Evolutionary conservation across 805 yeast species (phyloP).

Genomic region (Candida adriatica): DNA sequence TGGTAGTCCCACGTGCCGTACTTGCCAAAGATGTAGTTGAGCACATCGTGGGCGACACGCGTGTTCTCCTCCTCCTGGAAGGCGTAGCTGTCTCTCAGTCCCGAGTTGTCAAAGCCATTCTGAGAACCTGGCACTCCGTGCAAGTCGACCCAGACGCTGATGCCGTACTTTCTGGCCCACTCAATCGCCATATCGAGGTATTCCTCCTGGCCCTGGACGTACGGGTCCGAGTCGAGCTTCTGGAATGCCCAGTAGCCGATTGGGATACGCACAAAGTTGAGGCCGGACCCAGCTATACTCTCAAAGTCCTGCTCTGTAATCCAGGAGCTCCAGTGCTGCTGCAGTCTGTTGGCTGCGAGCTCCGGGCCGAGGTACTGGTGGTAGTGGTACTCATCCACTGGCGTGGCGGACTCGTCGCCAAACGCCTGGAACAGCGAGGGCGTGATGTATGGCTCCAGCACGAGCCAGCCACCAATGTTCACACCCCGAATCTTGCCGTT

Average conservation of each 20-base stretch:
- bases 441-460: conserved; percentile 79
- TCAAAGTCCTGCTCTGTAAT: conserved; percentile 66
- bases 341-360: conserved; percentile 43
- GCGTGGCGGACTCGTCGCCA: conserved; percentile 36
- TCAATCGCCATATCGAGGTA: conserved; percentile 70
- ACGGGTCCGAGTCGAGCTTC: conserved; percentile 62
- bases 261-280: conserved; percentile 85
- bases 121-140: conserved; percentile 98
- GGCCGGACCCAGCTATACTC: conserved; percentile 52
- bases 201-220: conserved; percentile 71
- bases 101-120: conserved; percentile 94
- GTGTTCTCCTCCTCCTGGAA: conserved; percentile 55
- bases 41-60: conserved; percentile 46
- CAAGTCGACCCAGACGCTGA: conserved; percentile 85
- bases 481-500: conserved; percentile 45
- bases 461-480: conserved; percentile 87
- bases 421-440: conserved; percentile 63
- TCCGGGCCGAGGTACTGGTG: conserved; percentile 54
- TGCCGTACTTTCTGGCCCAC: conserved; percentile 59
- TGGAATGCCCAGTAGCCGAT: conserved; percentile 93
- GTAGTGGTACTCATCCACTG: conserved; percentile 80
- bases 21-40: conserved; percentile 47
- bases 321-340: conserved; percentile 75
- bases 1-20: conserved; percentile 56
- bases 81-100: conserved; percentile 54